A percentile compares a stretch with the other conserved stretches of the same genome.
Evolutionary conservation across 2,329 filamentous ascomycete genomes (phyloP).

Genomic region (Geoglossum cookeanum): DNA sequence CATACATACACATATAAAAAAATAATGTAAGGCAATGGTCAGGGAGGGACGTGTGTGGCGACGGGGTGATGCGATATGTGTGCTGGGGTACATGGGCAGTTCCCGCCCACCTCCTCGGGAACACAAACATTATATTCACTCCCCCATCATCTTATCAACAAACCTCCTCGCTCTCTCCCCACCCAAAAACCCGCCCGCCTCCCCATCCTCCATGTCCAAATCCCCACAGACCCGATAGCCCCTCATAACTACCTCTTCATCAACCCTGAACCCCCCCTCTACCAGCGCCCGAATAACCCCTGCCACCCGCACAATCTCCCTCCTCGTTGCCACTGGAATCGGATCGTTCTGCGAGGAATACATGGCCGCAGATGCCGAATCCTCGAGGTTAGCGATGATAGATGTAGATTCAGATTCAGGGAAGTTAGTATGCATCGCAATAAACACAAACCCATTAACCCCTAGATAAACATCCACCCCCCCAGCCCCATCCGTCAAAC

Average conservation of each 20-base stretch:
- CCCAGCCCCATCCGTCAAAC: slow-evolving; percentile 37
- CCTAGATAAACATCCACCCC: slow-evolving; percentile 74
- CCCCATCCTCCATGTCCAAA: slow-evolving; percentile 40
- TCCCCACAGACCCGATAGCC: slow-evolving; percentile 72
- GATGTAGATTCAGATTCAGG: slow-evolving; percentile 16
- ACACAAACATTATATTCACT: neutral
- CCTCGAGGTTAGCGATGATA: slow-evolving; percentile 69
- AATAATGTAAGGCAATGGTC: too few species aligned
- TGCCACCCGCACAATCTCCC: slow-evolving; percentile 70
- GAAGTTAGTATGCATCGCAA: slow-evolving; percentile 52
- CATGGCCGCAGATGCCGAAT: slow-evolving; percentile 54
- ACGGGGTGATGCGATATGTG: too few species aligned
- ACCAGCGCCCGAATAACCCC: slow-evolving; percentile 70
- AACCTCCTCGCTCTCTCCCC: slow-evolving; percentile 20
- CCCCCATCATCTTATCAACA: slow-evolving; percentile 8
- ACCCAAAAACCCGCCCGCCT: slow-evolving; percentile 18
- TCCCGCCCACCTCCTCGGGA: too few species aligned
- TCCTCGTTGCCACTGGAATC: slow-evolving; percentile 56
- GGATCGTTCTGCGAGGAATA: slow-evolving; percentile 92
- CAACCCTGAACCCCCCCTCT: slow-evolving; percentile 63
- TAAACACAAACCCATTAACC: slow-evolving; percentile 95
- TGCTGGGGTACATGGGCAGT: too few species aligned
- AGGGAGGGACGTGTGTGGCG: too few species aligned
- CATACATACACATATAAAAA: too few species aligned
- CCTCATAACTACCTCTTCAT: slow-evolving; percentile 70